These are phyloP conservation scores for Planoprotostelium fungivorum DNA, from an alignment of 78 protist genomes.

Conservation along the genomic window DNA sequence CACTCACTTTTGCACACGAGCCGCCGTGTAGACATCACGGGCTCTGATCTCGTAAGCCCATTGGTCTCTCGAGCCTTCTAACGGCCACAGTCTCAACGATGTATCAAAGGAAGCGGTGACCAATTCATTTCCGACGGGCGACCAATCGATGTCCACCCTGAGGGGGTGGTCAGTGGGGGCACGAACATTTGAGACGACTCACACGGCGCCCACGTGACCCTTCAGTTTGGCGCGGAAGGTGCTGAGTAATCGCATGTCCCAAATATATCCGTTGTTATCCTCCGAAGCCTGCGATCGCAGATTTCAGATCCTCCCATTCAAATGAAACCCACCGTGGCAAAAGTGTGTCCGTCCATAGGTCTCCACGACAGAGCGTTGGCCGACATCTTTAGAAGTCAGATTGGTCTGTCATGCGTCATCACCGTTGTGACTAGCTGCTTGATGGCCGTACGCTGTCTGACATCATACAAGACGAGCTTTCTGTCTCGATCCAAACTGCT, in stretches of 20 bases:
- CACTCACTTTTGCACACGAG: background rate
- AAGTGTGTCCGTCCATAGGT: background rate
- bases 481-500: background rate
- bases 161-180: background rate
- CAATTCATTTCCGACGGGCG: background rate
- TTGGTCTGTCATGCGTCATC: background rate
- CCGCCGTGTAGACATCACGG: background rate
- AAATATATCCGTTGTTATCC: background rate
- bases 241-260: background rate
- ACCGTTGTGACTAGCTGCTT: background rate
- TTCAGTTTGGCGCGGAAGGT: background rate
- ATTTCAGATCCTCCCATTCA: background rate
- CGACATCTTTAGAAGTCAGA: background rate
- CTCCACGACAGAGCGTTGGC: background rate
- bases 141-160: background rate
- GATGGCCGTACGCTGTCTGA: background rate
- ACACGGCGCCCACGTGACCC: background rate
- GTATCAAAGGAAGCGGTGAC: background rate
- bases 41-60: background rate
- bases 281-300: background rate
- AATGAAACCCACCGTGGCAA: background rate
- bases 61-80: background rate
- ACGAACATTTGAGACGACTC: background rate
- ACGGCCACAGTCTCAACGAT: background rate
- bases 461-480: background rate